Evolutionary conservation across 2,329 filamentous ascomycete species (phyloP).

Genomic region (Penicillium sp.): DNA sequence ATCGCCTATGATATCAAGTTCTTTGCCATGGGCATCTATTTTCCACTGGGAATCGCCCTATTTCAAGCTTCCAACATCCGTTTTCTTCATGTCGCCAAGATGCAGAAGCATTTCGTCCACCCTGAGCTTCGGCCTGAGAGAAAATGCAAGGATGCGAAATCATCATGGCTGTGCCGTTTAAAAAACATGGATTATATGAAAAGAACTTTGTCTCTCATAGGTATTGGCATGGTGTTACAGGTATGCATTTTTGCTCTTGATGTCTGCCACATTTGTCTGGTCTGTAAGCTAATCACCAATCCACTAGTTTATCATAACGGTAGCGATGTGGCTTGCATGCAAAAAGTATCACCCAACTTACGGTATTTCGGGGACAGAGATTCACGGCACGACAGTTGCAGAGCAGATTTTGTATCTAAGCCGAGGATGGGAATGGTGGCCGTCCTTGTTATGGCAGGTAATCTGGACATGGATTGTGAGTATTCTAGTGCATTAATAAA

Average conservation of each 20-base stretch:
- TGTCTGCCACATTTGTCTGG: not conserved
- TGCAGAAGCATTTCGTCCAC: slow-evolving; percentile 4
- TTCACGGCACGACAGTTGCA: not conserved
- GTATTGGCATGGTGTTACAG: slow-evolving; percentile 41
- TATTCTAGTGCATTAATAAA: not conserved
- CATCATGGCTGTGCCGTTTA: not conserved
- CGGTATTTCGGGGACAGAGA: slow-evolving; percentile 7
- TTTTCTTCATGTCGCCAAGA: slow-evolving; percentile 7
- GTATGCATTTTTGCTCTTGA: slow-evolving; percentile 37
- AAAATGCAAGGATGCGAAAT: not conserved
- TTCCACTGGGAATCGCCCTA: slow-evolving; percentile 6
- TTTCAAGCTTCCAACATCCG: slow-evolving; percentile 11
- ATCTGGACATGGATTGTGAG: slow-evolving; percentile 4
- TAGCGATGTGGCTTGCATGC: slow-evolving; percentile 8
- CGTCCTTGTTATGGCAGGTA: slow-evolving; percentile 5
- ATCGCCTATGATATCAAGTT: slow-evolving; percentile 56
- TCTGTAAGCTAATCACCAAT: not conserved
- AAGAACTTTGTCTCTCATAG: not conserved
- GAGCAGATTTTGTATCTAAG: slow-evolving; percentile 1
- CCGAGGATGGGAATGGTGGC: slow-evolving; percentile 13
- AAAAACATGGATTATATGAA: slow-evolving; percentile 9
- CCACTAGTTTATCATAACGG: not conserved
- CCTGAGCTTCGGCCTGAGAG: not conserved
- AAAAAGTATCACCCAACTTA: slow-evolving; percentile 9
- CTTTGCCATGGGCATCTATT: slow-evolving; percentile 65